Evolutionary conservation across 148 eudicot species (phyloP).

Genomic region (Cornus florida): DNA sequence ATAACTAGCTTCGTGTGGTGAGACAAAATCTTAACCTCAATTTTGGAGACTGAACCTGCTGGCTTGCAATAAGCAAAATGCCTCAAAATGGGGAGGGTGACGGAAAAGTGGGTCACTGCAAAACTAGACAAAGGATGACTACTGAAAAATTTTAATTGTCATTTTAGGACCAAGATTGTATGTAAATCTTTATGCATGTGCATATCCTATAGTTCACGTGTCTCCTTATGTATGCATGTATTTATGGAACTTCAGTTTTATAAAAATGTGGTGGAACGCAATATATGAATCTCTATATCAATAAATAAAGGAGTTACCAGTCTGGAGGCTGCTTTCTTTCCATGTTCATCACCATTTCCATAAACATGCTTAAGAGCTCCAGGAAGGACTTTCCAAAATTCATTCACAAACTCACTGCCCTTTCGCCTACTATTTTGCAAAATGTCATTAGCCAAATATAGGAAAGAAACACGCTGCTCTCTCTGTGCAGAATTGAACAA

Average conservation of each 20-base stretch:
- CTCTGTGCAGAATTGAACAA: conserved; percentile 63
- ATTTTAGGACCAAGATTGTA: too few species aligned
- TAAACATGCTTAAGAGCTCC: conserved; percentile 71
- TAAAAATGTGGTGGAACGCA: background rate
- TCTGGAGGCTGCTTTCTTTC: conserved; percentile 75
- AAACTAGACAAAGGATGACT: too few species aligned
- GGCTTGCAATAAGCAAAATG: too few species aligned
- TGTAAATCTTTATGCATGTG: background rate
- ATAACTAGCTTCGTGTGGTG: too few species aligned
- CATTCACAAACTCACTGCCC: conserved; percentile 93
- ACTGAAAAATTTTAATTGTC: too few species aligned
- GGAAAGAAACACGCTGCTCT: conserved; percentile 70
- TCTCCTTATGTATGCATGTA: background rate
- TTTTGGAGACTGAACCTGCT: too few species aligned
- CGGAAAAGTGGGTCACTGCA: too few species aligned
- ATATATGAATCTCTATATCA: background rate
- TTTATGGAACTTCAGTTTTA: background rate
- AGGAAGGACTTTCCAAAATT: conserved; percentile 97
- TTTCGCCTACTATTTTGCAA: conserved; percentile 91
- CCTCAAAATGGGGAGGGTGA: too few species aligned
- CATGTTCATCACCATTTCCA: conserved; percentile 64
- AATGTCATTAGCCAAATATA: conserved; percentile 89
- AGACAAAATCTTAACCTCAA: too few species aligned
- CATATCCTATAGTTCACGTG: background rate
- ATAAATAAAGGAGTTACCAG: conserved; percentile 51